These are phyloP conservation scores for Mrakiaceae sp. DNA, from an alignment of 1,284 basidiomycete genomes.

Conservation along the genomic window DNA sequence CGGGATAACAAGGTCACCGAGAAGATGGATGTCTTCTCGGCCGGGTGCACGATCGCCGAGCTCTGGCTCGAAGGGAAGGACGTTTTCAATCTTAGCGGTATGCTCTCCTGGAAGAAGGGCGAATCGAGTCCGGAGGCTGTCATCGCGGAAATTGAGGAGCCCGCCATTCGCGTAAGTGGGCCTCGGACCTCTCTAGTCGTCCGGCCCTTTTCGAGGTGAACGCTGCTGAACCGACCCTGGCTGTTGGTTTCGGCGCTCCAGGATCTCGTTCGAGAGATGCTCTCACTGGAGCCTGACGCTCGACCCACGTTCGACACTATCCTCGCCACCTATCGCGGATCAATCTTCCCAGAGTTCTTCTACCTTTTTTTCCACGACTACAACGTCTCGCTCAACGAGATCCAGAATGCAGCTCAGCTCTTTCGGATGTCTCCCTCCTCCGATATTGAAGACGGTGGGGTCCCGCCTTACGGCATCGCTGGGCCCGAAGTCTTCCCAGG, in stretches of 20 bases:
- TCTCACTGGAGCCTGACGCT: slow-evolving; percentile 59
- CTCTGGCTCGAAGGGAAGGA: slow-evolving; percentile 90
- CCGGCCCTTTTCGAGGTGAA: no score
- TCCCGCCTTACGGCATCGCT: no score
- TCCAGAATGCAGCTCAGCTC: slow-evolving; percentile 22
- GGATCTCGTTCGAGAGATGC: slow-evolving; percentile 82
- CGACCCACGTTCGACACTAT: slow-evolving; percentile 75
- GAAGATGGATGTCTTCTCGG: slow-evolving; percentile 95
- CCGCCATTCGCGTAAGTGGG: slow-evolving; percentile 58
- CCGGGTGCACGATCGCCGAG: slow-evolving; percentile 92
- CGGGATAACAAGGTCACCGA: slow-evolving; percentile 76
- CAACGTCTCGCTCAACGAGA: slow-evolving; percentile 64
- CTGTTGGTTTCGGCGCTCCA: slow-evolving; percentile 33
- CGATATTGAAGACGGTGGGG: no score
- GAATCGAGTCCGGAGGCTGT: slow-evolving; percentile 66
- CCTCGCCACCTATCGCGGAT: slow-evolving; percentile 63
- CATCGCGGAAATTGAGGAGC: slow-evolving; percentile 66
- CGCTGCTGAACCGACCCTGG: background rate
- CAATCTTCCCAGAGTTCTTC: slow-evolving; percentile 81
- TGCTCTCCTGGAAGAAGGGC: slow-evolving; percentile 88
- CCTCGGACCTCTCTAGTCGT: background rate
- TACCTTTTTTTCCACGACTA: slow-evolving; percentile 91
- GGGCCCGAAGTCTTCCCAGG: background rate
- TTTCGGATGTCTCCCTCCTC: background rate
- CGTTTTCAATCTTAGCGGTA: slow-evolving; percentile 84